A percentile compares a stretch with the other conserved stretches of the same genome.
phyloP scores from a whole-genome alignment of 768 basidiomycete genomes.

The Lactarius psammicola region DNA sequence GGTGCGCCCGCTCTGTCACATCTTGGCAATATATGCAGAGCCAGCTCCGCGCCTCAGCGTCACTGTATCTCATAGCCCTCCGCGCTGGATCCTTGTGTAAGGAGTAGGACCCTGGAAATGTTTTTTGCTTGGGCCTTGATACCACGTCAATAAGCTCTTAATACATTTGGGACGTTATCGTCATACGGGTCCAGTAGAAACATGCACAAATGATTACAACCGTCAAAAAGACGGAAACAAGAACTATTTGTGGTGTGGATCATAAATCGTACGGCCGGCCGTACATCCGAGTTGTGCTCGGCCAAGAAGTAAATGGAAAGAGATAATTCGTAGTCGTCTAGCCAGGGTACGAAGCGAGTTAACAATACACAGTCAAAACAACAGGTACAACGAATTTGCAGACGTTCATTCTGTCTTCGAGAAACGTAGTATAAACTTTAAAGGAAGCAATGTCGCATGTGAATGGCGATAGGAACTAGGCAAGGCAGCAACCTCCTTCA shows the following conservation, averaged over 20 bases:
- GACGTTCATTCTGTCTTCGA: slow-evolving; percentile 7
- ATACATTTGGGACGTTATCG: neutral
- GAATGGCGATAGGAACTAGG: neutral
- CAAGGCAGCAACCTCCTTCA: neutral
- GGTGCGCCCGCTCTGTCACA: neutral
- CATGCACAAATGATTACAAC: neutral
- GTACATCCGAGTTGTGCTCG: neutral
- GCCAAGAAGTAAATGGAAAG: neutral
- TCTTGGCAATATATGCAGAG: neutral
- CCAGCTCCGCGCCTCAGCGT: neutral
- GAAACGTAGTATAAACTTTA: neutral
- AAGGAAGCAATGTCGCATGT: slow-evolving; percentile 6
- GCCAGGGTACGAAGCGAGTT: slow-evolving; percentile 11
- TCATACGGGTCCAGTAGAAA: neutral
- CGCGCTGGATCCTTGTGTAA: neutral
- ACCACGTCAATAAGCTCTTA: neutral
- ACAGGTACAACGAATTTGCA: slow-evolving; percentile 20
- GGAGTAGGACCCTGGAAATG: neutral
- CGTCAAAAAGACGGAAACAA: neutral
- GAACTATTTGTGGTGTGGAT: neutral
- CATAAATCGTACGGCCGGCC: neutral
- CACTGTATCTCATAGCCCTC: neutral
- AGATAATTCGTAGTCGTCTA: slow-evolving; percentile 15
- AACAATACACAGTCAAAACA: slow-evolving; percentile 19
- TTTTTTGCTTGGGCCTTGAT: slow-evolving; percentile 1